Evolutionary conservation across 2,329 filamentous ascomycete genomes (phyloP), one percentile per base, ranked within the genome.

Genomic region (Fusarium tjaetaba): DNA sequence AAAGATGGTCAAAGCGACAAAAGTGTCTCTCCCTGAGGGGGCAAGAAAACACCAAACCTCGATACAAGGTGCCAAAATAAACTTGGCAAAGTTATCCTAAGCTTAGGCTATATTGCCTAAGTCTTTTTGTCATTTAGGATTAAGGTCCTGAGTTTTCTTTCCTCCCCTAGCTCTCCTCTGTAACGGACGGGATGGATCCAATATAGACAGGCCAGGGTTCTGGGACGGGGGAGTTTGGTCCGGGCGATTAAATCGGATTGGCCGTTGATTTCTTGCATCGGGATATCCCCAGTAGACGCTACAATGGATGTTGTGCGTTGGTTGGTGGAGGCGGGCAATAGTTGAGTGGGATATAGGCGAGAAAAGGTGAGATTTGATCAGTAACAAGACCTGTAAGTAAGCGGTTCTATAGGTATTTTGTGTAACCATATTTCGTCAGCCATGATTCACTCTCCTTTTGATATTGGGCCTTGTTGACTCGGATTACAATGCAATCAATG

Each of bases 231-330:
- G 18, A 56, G 48, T 56, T 61, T 61, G 58, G 38, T 26, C 32
- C 48, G 46, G 39, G 46, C 32, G 22, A 59, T 38, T 16, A 16
- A 32, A 46, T 34, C 18, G 32, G 62, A 65, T 65, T 65, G 58
- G 62, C 4, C 15, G 22, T 28, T 63, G 48, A 63, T 65, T 65
- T 46, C 62, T 46, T 65, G 62, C 62, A 65, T 65, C 58, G 58
- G 62, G 58, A 61, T 28, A 34, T 42, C n/a, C 43, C 26, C 52
- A 61, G 58, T 55, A 55, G 28, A 42, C 28, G 28, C 58, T 61
- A 55, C 26, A 53, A 52, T 38, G 34, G 32, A 63, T 63, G 61
- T 63, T 63, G 42, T 61, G 61, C 62, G 58, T 53, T 65, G 36
- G 46, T 53, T 45, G 39, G 58, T 41, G 28, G 30, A 34, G 48